Base-by-base conservation (phyloP, 1,284 basidiomycete genomes). In the Gymnopus androsaceus region DNA sequence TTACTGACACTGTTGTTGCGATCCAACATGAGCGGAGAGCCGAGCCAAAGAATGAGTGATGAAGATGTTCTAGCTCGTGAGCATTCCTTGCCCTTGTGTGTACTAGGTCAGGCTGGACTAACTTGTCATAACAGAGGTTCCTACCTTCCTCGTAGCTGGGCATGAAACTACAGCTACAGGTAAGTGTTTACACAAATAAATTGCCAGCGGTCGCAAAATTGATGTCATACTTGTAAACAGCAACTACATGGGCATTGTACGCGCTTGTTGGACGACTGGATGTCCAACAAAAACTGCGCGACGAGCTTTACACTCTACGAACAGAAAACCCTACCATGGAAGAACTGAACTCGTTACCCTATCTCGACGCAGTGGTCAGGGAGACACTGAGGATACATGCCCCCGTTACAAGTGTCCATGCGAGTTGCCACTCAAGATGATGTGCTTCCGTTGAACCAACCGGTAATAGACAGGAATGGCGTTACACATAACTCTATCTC, bases 1-100 rank as follows among this genome's bases (percentile, higher is more conserved):
- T 61, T 87, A 4, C 67, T 87, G 3, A 79, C 77, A 6, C 67
- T 85, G 8, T 66, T 87, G 21, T 77, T 90, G 44, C 75, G 76
- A 46, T 83, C 87, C 6, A 91, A 90, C 63, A 79, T 86, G 73
- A 78, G 80, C 2, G 72, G 74, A 1, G 83, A 86, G 51, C 78
- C 82, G n/a, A 75, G 66, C 34, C 85, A 90, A 61, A 75, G 78
- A 38, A 71, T 94, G 74, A 77, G 76, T n/a, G 90, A 94, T 60
- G 79, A 83, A 23, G 91, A 93, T 61, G 84, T 94, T 0, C 63
- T 88, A 27, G 82, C 84, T 8, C 92, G 92, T 84, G 75, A 74
- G 79, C 21, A n/a, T 12, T 7, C 19, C 19, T 30, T 33, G 19
- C 11, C 19, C 11, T 6, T 19, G 45, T 19, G 8, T 14, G 11